phyloP scores from a whole-genome alignment of 169 alveolate species.

The Plasmodium vinckei region DNA sequence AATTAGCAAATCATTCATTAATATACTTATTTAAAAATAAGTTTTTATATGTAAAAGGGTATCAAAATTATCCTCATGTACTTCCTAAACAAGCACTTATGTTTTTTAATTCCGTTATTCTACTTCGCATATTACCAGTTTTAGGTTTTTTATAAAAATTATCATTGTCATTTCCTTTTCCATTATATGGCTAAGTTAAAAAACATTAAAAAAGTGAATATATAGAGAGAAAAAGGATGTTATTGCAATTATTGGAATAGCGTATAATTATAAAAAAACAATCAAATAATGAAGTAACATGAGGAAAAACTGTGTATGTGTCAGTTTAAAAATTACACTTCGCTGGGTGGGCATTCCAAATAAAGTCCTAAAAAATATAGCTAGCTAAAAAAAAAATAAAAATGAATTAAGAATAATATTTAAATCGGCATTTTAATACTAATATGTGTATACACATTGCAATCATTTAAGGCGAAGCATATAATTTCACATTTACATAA shows the following conservation, averaged over 20 bases:
- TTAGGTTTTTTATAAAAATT: conserved; percentile 42
- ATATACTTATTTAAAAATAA: conserved; percentile 26
- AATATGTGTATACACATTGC: neutral
- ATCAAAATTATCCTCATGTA: conserved; percentile 58
- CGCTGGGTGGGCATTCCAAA: conserved; percentile 43
- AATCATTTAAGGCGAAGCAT: no score
- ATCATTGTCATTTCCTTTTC: conserved; percentile 29
- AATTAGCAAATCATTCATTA: conserved; percentile 75
- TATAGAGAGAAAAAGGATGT: no score
- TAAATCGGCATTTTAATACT: neutral
- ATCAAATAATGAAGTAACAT: no score
- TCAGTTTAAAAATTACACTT: conserved; percentile 10
- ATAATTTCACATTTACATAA: neutral
- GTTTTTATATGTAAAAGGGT: conserved; percentile 10
- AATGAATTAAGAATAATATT: neutral
- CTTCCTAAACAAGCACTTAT: conserved; percentile 72
- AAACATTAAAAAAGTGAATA: no score
- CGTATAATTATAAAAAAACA: no score
- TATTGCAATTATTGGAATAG: no score
- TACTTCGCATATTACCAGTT: conserved; percentile 37
- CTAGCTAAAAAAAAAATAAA: conserved; percentile 65
- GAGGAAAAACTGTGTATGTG: neutral
- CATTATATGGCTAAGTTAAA: conserved; percentile 17
- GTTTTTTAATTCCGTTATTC: conserved; percentile 68
- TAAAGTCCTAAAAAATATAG: conserved; percentile 55